phyloP scores from a whole-genome alignment of 352 stramenopile species.

The Globisporangium irregulare region DNA sequence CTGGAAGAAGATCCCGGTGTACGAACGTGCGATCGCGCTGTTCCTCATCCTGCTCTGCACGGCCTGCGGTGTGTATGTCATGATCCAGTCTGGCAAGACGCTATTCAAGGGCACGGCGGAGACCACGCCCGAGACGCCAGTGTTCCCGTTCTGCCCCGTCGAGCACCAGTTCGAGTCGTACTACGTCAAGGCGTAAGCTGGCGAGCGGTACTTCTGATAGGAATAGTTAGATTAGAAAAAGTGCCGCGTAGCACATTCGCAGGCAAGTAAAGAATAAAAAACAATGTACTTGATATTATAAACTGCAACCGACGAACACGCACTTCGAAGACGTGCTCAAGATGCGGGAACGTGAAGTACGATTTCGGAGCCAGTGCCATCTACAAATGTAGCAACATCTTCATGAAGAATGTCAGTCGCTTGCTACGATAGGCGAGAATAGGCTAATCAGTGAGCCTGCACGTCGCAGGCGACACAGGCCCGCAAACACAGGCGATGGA shows the following conservation, averaged over 20 bases:
- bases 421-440: too few relatives aligned
- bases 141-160: constrained; percentile 17
- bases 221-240: background rate
- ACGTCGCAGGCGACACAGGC: too few relatives aligned
- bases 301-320: background rate
- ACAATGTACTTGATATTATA: background rate
- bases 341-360: too few relatives aligned
- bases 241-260: background rate
- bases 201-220: background rate
- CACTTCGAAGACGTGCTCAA: too few relatives aligned
- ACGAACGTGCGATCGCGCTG: constrained; percentile 19
- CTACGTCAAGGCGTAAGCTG: constrained; percentile 13
- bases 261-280: background rate
- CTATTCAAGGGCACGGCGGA: constrained; percentile 9
- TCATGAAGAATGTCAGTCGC: too few relatives aligned
- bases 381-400: too few relatives aligned
- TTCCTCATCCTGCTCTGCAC: constrained; percentile 25
- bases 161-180: constrained; percentile 21
- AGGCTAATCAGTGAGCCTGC: too few relatives aligned
- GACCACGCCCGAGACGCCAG: constrained; percentile 10
- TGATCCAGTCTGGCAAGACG: constrained; percentile 16
- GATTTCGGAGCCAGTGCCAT: too few relatives aligned
- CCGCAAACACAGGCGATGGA: too few relatives aligned
- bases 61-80: constrained; percentile 24
- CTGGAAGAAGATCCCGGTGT: constrained; percentile 25